Evolutionary conservation across 78 protist species (phyloP), one percentile per base, ranked within the genome.

Genomic region (Dictyostelium intermedium): DNA sequence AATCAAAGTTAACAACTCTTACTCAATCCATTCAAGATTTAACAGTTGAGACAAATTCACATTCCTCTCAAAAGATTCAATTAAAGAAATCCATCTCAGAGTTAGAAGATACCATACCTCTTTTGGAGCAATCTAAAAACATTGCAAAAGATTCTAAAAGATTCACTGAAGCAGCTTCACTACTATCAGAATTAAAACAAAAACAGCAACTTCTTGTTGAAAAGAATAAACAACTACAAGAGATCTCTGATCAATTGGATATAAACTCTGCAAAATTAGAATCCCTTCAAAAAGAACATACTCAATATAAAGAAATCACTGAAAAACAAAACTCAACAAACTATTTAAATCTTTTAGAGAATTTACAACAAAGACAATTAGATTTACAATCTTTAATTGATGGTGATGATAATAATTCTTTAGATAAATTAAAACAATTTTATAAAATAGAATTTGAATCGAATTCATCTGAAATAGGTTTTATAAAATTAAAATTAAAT

Each of bases 161-260:
- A 30, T 89, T 89, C 56, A 35, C 47, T 27, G 94, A 89, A 35
- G 94, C 94, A 0, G 80, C 76, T 35, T 25, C 45, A 14, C 13
- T 89, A 60, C 70, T 89, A 23, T 66, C 43, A 13, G 94, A 89
- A 32, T 79, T 89, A 13, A 89, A 89, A 80, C 82, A 43, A 50
- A 45, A 89, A 80, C 85, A 89, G 47, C 87, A 89, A 50, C 60
- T 34, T n/a, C 18, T 89, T 10, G 34, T 80, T 23, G 94, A 89
- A 35, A 89, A 79, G 34, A 63, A 43, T 34, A 82, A 82, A 56
- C 60, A 56, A 56, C 37, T 35, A 5, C 25, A 16, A n/a, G 76
- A 82, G 34, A 16, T 82, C 13, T 20, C 72, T 2, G 76, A 82
- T 41, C 30, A 43, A 23, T 77, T 41, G n/a, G 82, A 77, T 77